A percentile compares a stretch with the other conserved stretches of the same genome.
phyloP scores from a whole-genome alignment of 352 stramenopile genomes.

The Globisporangium camurandrum region DNA sequence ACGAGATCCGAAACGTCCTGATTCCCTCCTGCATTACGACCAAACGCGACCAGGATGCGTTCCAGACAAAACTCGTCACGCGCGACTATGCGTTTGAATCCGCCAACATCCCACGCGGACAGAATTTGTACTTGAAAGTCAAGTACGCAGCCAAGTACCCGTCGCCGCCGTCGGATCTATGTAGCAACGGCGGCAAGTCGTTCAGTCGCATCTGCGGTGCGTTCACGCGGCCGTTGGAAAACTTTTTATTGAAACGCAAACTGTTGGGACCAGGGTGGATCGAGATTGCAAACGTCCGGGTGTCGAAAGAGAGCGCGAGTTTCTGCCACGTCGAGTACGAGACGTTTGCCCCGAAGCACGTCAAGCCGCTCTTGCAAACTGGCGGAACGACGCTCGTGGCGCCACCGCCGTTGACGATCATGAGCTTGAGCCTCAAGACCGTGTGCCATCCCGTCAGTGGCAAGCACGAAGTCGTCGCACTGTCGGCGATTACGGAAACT shows the following conservation, averaged over 20 bases:
- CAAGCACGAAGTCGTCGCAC: slow-evolving; percentile 93
- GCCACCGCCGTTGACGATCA: slow-evolving; percentile 91
- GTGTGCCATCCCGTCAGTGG: slow-evolving; percentile 94
- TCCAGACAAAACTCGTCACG: slow-evolving; percentile 92
- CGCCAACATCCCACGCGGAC: slow-evolving; percentile 89
- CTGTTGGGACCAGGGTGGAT: slow-evolving; percentile 98
- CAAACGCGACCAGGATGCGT: slow-evolving; percentile 73
- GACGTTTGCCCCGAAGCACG: slow-evolving; percentile 88
- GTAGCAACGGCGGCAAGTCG: slow-evolving; percentile 80
- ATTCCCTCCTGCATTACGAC: slow-evolving; percentile 75
- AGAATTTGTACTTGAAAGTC: slow-evolving; percentile 97
- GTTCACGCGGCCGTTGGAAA: slow-evolving; percentile 91
- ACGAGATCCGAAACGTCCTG: slow-evolving; percentile 90
- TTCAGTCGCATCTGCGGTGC: slow-evolving; percentile 95
- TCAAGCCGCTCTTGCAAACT: slow-evolving; percentile 69
- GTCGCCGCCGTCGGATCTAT: slow-evolving; percentile 72
- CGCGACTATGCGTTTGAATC: slow-evolving; percentile 98
- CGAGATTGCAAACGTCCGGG: slow-evolving; percentile 86
- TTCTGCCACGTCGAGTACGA: slow-evolving; percentile 95
- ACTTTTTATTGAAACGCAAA: slow-evolving; percentile 96
- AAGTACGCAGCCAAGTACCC: slow-evolving; percentile 94
- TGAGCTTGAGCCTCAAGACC: slow-evolving; percentile 97
- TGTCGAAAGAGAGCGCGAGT: slow-evolving; percentile 55
- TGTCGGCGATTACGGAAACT: slow-evolving; percentile 73
- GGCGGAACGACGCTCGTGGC: too few relatives aligned